Evolutionary conservation across 345 rosid genomes (phyloP).

Genomic region (Salix arbutifolia): DNA sequence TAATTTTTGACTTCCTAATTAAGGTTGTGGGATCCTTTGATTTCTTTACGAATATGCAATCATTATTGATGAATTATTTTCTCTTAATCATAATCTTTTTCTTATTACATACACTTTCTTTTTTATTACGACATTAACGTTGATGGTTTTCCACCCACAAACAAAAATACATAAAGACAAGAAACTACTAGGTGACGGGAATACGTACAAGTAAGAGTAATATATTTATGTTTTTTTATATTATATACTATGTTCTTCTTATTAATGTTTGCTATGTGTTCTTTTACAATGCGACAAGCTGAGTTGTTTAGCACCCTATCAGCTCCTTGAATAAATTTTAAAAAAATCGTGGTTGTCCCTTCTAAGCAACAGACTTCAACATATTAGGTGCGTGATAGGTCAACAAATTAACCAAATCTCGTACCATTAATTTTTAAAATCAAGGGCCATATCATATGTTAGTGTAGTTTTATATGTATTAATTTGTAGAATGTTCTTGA

Average conservation of each 20-base stretch:
- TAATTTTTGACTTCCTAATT: too few species aligned
- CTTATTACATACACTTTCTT: neutral
- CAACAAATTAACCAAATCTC: neutral
- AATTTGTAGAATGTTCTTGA: too few species aligned
- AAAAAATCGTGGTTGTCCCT: constrained; percentile 40
- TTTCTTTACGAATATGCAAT: neutral
- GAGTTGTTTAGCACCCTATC: constrained; percentile 45
- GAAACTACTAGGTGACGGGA: neutral
- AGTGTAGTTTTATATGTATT: too few species aligned
- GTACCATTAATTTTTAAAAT: neutral
- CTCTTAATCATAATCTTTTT: neutral
- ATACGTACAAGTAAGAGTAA: neutral
- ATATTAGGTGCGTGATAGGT: neutral
- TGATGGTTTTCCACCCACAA: neutral
- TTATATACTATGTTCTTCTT: neutral
- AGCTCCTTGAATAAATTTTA: constrained; percentile 18
- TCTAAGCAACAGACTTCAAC: neutral
- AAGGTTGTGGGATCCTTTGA: neutral
- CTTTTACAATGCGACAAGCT: constrained; percentile 17
- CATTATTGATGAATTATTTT: neutral
- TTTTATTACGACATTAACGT: neutral
- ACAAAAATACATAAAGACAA: neutral
- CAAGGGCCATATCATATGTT: neutral
- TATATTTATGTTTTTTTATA: neutral
- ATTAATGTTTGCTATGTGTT: neutral